Percentiles rank a stretch among this genome's conserved stretches.
Conservation (phyloP, 2,329 filamentous ascomycete species). For the Fusarium napiforme region DNA sequence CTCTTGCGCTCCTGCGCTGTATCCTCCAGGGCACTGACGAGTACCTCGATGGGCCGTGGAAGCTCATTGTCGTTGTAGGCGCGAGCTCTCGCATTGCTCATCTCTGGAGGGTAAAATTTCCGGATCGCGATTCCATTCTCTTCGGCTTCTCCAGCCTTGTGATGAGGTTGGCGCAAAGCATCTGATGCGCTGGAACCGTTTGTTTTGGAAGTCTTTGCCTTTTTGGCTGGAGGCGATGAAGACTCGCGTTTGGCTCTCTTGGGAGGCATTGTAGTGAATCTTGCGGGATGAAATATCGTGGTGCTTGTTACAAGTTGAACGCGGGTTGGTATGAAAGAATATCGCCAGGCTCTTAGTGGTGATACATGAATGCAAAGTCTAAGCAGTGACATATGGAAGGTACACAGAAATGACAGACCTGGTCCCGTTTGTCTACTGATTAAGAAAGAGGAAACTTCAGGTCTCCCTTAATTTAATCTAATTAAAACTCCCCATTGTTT, state of each 20-base stretch:
- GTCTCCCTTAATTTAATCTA: not conserved
- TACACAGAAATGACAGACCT: not conserved
- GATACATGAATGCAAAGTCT: not conserved
- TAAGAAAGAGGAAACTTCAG: not conserved
- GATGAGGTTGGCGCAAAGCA: constrained; percentile 58
- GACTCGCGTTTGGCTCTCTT: constrained; percentile 47
- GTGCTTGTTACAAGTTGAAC: not conserved
- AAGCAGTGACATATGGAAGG: constrained; percentile 9
- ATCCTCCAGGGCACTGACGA: constrained; percentile 69
- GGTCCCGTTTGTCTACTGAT: not conserved
- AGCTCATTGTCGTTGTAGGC: constrained; percentile 78
- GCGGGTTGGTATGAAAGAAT: not conserved
- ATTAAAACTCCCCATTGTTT: constrained; percentile 11
- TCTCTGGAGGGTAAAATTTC: constrained; percentile 85
- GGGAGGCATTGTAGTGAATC: constrained; percentile 45
- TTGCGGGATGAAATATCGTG: not conserved
- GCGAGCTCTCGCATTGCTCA: constrained; percentile 80
- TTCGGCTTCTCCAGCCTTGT: constrained; percentile 58
- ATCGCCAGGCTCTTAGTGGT: not conserved
- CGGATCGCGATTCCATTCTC: constrained; percentile 73
- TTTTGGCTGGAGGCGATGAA: constrained; percentile 44
- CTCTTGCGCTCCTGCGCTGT: constrained; percentile 66
- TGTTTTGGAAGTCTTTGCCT: constrained; percentile 46
- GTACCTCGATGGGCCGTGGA: constrained; percentile 76
- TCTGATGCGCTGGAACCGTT: constrained; percentile 39